Conservation (phyloP, 164 flowering plant species). For the Berberis vulgaris region DNA sequence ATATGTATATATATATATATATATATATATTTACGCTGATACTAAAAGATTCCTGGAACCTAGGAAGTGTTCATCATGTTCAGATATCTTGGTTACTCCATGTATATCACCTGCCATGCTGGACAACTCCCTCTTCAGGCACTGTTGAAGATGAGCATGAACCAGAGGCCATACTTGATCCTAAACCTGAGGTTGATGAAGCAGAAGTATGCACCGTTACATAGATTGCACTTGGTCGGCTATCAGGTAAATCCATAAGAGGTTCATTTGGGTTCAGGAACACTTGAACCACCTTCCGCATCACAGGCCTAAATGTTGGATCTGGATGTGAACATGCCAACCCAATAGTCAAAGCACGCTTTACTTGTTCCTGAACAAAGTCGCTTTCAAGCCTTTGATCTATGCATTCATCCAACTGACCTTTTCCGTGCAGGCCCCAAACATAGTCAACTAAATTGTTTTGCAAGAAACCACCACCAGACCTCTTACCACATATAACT, state of each 20-base stretch:
- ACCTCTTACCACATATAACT: constrained; percentile 21
- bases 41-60: background rate
- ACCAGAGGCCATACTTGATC: constrained; percentile 9
- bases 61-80: background rate
- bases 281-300: constrained; percentile 38
- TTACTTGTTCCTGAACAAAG: constrained; percentile 26
- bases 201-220: constrained; percentile 18
- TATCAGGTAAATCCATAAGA: constrained; percentile 29
- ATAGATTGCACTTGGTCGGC: constrained; percentile 26
- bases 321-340: constrained; percentile 39
- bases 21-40: background rate
- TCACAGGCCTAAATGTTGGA: constrained; percentile 23
- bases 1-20: too few species aligned
- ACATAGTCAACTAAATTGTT: constrained; percentile 28
- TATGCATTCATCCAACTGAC: constrained; percentile 20
- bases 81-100: background rate
- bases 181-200: constrained; percentile 8
- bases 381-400: constrained; percentile 19
- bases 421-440: constrained; percentile 21
- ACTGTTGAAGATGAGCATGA: constrained; percentile 2
- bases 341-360: constrained; percentile 20
- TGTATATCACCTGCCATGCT: constrained; percentile 10
- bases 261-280: constrained; percentile 40
- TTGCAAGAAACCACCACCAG: constrained; percentile 17
- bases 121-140: constrained; percentile 14